Base-by-base conservation (phyloP, 805 yeast species). In the Lipomyces kockii region DNA sequence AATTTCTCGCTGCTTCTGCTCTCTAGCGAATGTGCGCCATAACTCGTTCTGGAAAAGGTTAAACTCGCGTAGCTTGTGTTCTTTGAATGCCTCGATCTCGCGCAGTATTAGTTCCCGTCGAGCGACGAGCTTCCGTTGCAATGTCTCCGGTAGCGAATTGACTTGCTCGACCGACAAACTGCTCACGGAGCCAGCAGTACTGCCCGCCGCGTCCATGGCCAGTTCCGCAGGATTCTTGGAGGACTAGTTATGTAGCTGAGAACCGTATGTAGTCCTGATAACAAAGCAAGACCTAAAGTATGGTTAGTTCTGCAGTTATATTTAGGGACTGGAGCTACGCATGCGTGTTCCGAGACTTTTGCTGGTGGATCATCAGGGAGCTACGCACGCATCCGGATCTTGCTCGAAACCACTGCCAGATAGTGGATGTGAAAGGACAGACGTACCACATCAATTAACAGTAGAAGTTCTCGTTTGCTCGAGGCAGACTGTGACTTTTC, bases 51-150 rank as follows among this genome's bases (percentile, higher is more conserved):
- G 58, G 35, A 58, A 69, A 17, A 55, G 34, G 17, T 67, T 66
- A 35, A 69, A 51, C 39, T 69, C 72, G 12, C 70, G 63, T 3
- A 52, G 20, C 49, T 69, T 69, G 52, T 58, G 34, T 20, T 67
- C 67, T 11, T 35, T 20, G 46, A 51, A 67, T 12, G 54, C 54
- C 43, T 63, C 57, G n/a, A 69, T 67, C 61, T 69, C 72, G 17
- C 66, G 63, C 35, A 53, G 35, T 11, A 67, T 43, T 34, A 57
- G 37, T 3, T 60, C 60, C 25, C 64, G 61, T 12, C 72, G 68
- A 6, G 46, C 56, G 14, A 63, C 52, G 4, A 67, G 37, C 43
- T 64, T 43, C 32, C 64, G 63, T 53, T 69, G 72, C n/a, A 63
- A 35, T 17, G 51, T 2, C 1, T 34, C 35, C 20, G 72, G 71